These are phyloP conservation scores for Asterophora parasitica DNA, from an alignment of 768 basidiomycete genomes.

Conservation along the genomic window DNA sequence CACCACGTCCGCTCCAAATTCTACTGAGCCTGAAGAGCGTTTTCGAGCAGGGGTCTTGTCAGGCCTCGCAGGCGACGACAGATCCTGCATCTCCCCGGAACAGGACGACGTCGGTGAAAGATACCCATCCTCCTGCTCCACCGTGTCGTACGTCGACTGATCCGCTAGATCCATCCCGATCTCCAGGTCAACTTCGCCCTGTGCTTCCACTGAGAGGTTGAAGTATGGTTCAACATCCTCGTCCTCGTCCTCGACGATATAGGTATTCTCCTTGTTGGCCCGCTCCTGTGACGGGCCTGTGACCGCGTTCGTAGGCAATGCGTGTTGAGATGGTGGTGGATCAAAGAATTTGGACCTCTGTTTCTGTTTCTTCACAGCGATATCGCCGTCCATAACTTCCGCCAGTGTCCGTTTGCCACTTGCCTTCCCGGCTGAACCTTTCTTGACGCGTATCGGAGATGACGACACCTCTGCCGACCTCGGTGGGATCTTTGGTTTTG, in stretches of 20 bases:
- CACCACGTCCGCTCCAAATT: constrained; percentile 49
- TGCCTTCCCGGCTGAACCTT: constrained; percentile 41
- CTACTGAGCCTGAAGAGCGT: constrained; percentile 21
- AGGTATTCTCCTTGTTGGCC: constrained; percentile 42
- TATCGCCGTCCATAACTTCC: constrained; percentile 66
- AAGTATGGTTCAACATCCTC: constrained; percentile 21
- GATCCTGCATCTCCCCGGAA: constrained; percentile 52
- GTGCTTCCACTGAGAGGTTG: constrained; percentile 32
- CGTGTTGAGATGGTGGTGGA: constrained; percentile 3
- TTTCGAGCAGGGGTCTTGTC: constrained; percentile 13
- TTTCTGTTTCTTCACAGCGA: constrained; percentile 41
- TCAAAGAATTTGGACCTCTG: constrained; percentile 38
- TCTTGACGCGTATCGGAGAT: constrained; percentile 17
- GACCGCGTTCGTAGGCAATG: constrained; percentile 12
- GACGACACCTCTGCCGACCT: constrained; percentile 12
- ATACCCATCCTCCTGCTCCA: constrained; percentile 80
- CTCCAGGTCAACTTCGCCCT: constrained; percentile 32
- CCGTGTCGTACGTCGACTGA: constrained; percentile 35
- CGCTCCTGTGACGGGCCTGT: constrained; percentile 31
- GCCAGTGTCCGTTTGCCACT: constrained; percentile 76
- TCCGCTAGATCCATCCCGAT: constrained; percentile 39
- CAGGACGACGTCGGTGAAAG: constrained; percentile 63
- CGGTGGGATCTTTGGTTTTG: constrained; percentile 37
- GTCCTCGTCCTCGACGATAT: constrained; percentile 24
- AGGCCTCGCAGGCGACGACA: constrained; percentile 58